Evolutionary conservation across 2,329 filamentous ascomycete genomes (phyloP), one percentile per base, ranked within the genome.

Genomic region (Cercospora sojina): DNA sequence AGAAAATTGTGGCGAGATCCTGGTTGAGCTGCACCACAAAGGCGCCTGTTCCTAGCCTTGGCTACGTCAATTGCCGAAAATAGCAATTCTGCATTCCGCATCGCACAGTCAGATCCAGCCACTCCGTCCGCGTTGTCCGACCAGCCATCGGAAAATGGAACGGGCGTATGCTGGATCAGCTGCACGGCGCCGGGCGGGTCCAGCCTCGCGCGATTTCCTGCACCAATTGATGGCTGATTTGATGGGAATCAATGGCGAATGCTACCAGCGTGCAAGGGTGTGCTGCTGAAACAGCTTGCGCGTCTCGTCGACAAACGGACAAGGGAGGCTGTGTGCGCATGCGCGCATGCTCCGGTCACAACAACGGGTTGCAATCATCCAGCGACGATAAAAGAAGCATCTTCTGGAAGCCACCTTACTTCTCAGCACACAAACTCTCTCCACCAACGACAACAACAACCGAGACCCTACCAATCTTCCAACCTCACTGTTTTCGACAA

Each of bases 281-380:
- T 55, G 27, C 27, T 35, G 41, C 47, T 66, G 64, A 66, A 66
- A 66, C 64, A 35, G 64, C 64, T 67, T 67, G 64, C 64, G 64
- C 55, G 64, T 58, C 47, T 56, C 59, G 55, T 59, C 58, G 51
- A 56, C 59, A 51, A 43, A 62, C 58, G 61, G 29, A 65, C 31
- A 41, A 41, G 63, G 47, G 55, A 56, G 51, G 41, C 35, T 56
- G 61, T 25, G 25, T 61, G 41, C 41, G 35, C 47, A 53, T 57
- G 38, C 61, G 61, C 51, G 61, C 38, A 32, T 58, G 62, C 49
- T 63, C 31, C 31, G 29, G 49, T 47, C 58, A 29, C 27, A 16
- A 62, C 64, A 55, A 47, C 20, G 25, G 23, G 58, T 12, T 35
- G 49, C 57, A 55, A 23, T 32, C 10, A 23, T 18, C 35, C 31